Evolutionary conservation across 176 grass and related monocot genomes (phyloP).

Genomic region (Rhynchospora breviuscula): DNA sequence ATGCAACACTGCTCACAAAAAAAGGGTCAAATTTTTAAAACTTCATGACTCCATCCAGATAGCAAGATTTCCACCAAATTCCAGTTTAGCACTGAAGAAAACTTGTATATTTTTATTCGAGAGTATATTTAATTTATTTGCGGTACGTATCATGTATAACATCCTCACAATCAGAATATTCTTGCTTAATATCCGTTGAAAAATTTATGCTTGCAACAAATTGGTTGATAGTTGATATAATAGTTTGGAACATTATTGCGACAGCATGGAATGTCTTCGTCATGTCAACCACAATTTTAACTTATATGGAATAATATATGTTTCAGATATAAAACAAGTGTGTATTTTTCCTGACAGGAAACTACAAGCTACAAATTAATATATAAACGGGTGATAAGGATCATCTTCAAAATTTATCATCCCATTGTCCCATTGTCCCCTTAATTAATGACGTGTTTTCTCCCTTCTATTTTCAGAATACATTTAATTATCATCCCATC

Average conservation of each 20-base stretch:
- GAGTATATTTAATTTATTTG: neutral
- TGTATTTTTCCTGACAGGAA: no score
- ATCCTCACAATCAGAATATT: neutral
- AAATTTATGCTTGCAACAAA: neutral
- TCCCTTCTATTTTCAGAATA: no score
- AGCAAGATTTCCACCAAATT: neutral
- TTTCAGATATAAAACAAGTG: neutral
- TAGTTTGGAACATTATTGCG: constrained; percentile 1
- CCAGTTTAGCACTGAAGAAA: neutral
- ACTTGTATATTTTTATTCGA: neutral
- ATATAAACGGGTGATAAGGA: no score
- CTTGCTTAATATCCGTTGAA: neutral
- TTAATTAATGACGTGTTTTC: no score
- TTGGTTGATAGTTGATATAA: neutral
- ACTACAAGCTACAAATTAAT: no score
- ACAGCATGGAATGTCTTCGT: constrained; percentile 10
- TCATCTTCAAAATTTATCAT: no score
- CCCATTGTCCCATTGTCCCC: no score
- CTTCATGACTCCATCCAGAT: neutral
- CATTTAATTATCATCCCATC: no score
- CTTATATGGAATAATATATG: neutral
- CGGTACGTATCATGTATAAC: neutral
- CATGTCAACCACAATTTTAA: neutral
- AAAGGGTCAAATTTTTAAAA: neutral
- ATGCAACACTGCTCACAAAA: neutral